phyloP scores from a whole-genome alignment of 805 yeast genomes.

The Ogataea pilisensis region DNA sequence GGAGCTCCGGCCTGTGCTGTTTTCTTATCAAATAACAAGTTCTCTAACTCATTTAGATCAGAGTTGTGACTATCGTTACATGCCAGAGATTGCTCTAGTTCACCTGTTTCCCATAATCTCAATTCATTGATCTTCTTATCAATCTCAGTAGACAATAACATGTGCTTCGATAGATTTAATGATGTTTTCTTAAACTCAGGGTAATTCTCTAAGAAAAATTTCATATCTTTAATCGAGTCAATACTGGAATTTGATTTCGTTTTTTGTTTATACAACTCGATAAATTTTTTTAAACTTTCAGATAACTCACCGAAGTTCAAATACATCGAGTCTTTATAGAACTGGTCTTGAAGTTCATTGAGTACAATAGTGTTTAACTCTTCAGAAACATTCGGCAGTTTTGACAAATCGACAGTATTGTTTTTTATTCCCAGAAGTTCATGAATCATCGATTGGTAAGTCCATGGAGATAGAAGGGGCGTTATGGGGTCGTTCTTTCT shows the following conservation, averaged over 20 bases:
- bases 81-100: conserved; percentile 81
- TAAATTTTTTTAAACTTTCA: conserved; percentile 79
- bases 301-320: conserved; percentile 94
- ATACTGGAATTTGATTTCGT: conserved; percentile 72
- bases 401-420: conserved; percentile 69
- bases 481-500: conserved; percentile 90
- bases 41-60: conserved; percentile 55
- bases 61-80: conserved; percentile 51
- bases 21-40: conserved; percentile 40
- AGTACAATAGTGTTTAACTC: conserved; percentile 62
- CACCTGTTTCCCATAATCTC: conserved; percentile 81
- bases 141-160: conserved; percentile 82
- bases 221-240: conserved; percentile 83
- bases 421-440: conserved; percentile 80
- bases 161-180: conserved; percentile 86
- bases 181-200: conserved; percentile 92
- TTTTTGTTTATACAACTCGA: conserved; percentile 72
- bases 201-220: conserved; percentile 82
- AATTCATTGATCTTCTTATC: conserved; percentile 63
- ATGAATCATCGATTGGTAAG: conserved; percentile 96
- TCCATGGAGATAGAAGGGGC: conserved; percentile 93
- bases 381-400: conserved; percentile 50
- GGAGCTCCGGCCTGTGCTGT: conserved; percentile 17
- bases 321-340: conserved; percentile 77
- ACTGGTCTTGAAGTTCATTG: conserved; percentile 67